A percentile compares a stretch with the other conserved stretches of the same genome.
Conservation (phyloP, 2,329 filamentous ascomycete genomes). For the Teratosphaeria viscida region DNA sequence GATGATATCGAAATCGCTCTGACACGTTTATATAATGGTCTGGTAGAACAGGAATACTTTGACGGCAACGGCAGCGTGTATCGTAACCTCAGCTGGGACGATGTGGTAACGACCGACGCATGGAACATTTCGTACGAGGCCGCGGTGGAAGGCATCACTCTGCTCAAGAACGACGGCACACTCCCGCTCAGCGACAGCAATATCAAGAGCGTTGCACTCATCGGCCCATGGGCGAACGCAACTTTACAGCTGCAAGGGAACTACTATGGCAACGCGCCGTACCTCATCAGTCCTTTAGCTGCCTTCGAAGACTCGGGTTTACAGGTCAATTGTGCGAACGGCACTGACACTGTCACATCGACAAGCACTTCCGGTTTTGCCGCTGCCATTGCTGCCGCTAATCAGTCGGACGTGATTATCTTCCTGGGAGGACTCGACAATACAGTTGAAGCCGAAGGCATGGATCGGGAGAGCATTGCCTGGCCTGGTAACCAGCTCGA, state of each 20-base stretch:
- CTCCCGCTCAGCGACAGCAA: constrained; percentile 26
- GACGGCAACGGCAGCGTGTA: constrained; percentile 37
- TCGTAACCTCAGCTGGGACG: constrained; percentile 41
- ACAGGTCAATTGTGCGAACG: constrained; percentile 6
- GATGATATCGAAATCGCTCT: constrained; percentile 39
- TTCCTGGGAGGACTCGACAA: constrained; percentile 25
- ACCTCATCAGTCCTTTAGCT: constrained; percentile 11
- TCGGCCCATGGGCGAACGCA: constrained; percentile 48
- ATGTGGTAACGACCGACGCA: constrained; percentile 45
- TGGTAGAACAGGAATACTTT: constrained; percentile 47
- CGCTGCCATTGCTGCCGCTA: constrained; percentile 9
- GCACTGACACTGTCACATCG: constrained; percentile 9
- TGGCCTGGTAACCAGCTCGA: constrained; percentile 35
- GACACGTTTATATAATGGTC: constrained; percentile 40
- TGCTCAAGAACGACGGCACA: constrained; percentile 41
- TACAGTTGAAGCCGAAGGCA: constrained; percentile 31
- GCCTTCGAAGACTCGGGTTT: constrained; percentile 9
- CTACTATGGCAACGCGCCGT: constrained; percentile 30
- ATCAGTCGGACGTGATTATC: constrained; percentile 12
- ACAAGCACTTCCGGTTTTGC: constrained; percentile 10
- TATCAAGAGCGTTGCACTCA: constrained; percentile 36
- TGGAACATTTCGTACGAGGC: constrained; percentile 38
- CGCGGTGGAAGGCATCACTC: constrained; percentile 31
- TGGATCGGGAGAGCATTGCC: constrained; percentile 31
- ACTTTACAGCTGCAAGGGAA: constrained; percentile 29